A percentile compares a stretch with the other conserved stretches of the same genome.
phyloP scores from a whole-genome alignment of 768 basidiomycete species.

The Termitomyces sp. region DNA sequence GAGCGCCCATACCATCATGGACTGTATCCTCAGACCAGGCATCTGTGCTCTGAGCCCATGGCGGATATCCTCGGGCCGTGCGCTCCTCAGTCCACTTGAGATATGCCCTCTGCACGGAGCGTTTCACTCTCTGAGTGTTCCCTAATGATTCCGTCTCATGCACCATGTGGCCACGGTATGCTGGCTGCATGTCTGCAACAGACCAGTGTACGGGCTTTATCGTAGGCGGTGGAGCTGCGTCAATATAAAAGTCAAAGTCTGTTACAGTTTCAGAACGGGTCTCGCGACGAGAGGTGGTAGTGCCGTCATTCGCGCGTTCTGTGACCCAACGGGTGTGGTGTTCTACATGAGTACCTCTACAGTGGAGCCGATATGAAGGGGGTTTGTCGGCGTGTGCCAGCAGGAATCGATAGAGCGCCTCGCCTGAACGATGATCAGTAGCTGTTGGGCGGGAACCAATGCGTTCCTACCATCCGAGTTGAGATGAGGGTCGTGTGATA shows the following conservation, averaged over 20 bases:
- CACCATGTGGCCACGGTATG: slow-evolving; percentile 55
- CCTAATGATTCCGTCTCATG: slow-evolving; percentile 41
- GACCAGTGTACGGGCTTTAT: slow-evolving; percentile 46
- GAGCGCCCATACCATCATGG: slow-evolving; percentile 9
- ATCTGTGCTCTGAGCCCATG: slow-evolving; percentile 32
- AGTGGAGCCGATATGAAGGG: slow-evolving; percentile 41
- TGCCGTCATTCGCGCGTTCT: slow-evolving; percentile 22
- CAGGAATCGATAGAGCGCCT: slow-evolving; percentile 66
- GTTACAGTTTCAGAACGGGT: slow-evolving; percentile 45
- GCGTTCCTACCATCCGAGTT: slow-evolving; percentile 54
- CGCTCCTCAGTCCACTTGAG: slow-evolving; percentile 44
- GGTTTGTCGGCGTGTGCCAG: slow-evolving; percentile 43
- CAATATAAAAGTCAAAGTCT: slow-evolving; percentile 64
- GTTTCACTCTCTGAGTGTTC: slow-evolving; percentile 30
- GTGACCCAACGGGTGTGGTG: slow-evolving; percentile 37
- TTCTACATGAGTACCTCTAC: slow-evolving; percentile 51
- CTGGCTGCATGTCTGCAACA: slow-evolving; percentile 51
- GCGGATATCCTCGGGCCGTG: slow-evolving; percentile 43
- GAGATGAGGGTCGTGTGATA: slow-evolving; percentile 69
- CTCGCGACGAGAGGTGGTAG: slow-evolving; percentile 32
- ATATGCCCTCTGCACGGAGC: slow-evolving; percentile 35
- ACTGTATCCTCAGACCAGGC: slow-evolving; percentile 13
- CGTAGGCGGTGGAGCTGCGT: slow-evolving; percentile 38
- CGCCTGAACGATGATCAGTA: slow-evolving; percentile 37
- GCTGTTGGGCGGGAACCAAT: neutral